Percentiles rank a stretch among this genome's conserved stretches.
Evolutionary conservation across 257 asterid genomes (phyloP).

Genomic region (Nicotiana paniculata): DNA sequence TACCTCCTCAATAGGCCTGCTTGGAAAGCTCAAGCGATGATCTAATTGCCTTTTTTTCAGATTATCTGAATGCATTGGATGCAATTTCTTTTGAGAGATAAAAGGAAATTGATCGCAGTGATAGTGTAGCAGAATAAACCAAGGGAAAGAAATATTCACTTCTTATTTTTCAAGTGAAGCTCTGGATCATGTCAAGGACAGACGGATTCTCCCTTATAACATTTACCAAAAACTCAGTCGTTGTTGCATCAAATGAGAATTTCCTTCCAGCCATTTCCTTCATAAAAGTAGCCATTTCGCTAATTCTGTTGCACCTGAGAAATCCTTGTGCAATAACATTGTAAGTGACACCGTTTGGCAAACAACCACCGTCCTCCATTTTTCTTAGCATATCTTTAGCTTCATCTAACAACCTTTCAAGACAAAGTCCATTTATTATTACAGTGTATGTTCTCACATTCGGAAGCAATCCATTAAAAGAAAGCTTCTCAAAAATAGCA

Average conservation of each 20-base stretch:
- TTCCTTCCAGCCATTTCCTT: slow-evolving; percentile 10
- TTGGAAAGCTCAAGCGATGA: background rate
- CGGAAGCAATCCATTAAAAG: background rate
- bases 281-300: background rate
- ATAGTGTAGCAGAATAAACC: background rate
- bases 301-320: background rate
- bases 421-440: slow-evolving; percentile 6
- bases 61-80: background rate
- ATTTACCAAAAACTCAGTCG: background rate
- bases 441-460: background rate
- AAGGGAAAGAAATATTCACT: background rate
- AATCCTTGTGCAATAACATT: background rate
- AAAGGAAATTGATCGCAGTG: background rate
- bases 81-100: background rate
- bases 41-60: background rate
- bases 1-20: background rate
- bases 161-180: background rate
- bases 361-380: background rate
- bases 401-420: background rate
- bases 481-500: background rate
- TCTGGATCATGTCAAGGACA: background rate
- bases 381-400: background rate
- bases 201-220: background rate
- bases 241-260: background rate
- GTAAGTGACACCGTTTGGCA: background rate